Conservation (phyloP, 202 grass and related monocot genomes). For the Musa balbisiana region DNA sequence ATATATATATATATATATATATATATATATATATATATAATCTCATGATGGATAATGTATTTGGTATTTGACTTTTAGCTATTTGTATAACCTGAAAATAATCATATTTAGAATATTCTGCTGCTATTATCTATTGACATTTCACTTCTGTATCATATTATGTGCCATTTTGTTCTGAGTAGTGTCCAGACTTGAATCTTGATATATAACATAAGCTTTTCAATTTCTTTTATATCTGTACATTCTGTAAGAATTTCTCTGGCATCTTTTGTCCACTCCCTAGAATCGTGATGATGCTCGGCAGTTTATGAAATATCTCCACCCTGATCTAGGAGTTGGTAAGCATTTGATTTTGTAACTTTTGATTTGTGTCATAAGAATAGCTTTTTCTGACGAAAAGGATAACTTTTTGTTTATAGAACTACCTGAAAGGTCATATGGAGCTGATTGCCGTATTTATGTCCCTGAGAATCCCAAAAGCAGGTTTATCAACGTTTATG, state of each 20-base stretch:
- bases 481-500: conserved; percentile 30
- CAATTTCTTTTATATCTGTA: background rate
- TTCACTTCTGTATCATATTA: too few species aligned
- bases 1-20: too few species aligned
- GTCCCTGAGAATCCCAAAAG: conserved; percentile 23
- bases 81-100: too few species aligned
- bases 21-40: too few species aligned
- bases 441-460: conserved; percentile 30
- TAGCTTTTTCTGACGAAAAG: background rate
- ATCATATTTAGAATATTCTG: too few species aligned
- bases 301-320: conserved; percentile 27
- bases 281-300: conserved; percentile 25
- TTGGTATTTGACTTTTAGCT: too few species aligned
- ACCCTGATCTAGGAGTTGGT: conserved; percentile 24
- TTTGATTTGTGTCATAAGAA: background rate
- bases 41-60: too few species aligned
- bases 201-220: background rate
- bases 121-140: too few species aligned
- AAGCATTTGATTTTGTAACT: background rate
- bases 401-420: background rate
- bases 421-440: conserved; percentile 28
- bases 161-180: too few species aligned
- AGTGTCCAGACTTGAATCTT: background rate
- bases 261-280: background rate
- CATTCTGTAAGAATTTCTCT: background rate